Conservation (phyloP, 2,329 filamentous ascomycete genomes). For the Ophiosphaerella korrae region DNA sequence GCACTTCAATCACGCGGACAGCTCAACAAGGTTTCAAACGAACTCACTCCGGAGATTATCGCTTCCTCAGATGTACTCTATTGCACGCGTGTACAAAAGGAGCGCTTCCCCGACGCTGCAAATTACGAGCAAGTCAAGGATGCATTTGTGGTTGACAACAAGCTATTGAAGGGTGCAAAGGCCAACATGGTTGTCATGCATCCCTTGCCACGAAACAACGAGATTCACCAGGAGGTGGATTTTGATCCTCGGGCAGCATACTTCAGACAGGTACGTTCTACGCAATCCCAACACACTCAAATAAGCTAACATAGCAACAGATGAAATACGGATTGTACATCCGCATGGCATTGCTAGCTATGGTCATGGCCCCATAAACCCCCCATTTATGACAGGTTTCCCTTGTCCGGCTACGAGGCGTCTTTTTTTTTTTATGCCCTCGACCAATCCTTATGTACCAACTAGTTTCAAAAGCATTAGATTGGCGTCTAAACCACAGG, state of each 20-base stretch:
- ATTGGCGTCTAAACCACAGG: constrained; percentile 16
- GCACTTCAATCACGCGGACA: constrained; percentile 76
- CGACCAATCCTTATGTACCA: constrained; percentile 10
- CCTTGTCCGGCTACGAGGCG: too few species aligned
- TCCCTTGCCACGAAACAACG: constrained; percentile 88
- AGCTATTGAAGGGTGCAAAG: constrained; percentile 89
- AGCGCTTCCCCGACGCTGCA: constrained; percentile 81
- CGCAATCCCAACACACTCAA: not conserved
- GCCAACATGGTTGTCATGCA: constrained; percentile 93
- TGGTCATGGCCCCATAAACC: constrained; percentile 73
- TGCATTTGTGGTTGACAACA: constrained; percentile 87
- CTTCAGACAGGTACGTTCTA: constrained; percentile 87
- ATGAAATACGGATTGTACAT: constrained; percentile 98
- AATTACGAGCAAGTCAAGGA: constrained; percentile 90
- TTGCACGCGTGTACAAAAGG: constrained; percentile 95
- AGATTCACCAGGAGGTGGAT: constrained; percentile 94
- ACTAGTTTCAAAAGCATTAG: constrained; percentile 23
- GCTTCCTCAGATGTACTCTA: constrained; percentile 90
- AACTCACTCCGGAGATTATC: constrained; percentile 85
- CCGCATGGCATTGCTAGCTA: constrained; percentile 93
- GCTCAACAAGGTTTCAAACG: constrained; percentile 74
- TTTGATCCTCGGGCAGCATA: constrained; percentile 97
- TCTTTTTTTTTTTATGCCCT: constrained; percentile 4
- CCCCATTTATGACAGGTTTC: not conserved
- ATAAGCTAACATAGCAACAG: constrained; percentile 60